A percentile compares a stretch with the other conserved stretches of the same genome.
phyloP scores from a whole-genome alignment of 176 grass and related monocot genomes.

The Carex kokanica region DNA sequence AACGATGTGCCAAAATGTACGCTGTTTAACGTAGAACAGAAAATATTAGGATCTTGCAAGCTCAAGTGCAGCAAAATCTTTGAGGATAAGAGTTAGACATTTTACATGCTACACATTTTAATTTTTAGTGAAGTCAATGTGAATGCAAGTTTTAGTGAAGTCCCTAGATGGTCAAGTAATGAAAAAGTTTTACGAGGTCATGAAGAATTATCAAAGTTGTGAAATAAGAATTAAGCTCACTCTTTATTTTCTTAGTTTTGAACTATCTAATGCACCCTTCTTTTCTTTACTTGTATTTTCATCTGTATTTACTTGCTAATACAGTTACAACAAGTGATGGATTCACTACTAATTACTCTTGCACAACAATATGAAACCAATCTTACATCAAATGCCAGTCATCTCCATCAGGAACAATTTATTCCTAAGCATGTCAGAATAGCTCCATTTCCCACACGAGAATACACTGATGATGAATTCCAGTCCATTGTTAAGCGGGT shows the following conservation, averaged over 20 bases:
- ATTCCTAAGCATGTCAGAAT: slow-evolving; percentile 38
- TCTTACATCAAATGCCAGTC: not conserved
- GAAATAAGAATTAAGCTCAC: not conserved
- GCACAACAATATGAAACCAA: slow-evolving; percentile 30
- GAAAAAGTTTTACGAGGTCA: not conserved
- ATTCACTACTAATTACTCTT: slow-evolving; percentile 44
- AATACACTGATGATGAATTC: slow-evolving; percentile 55
- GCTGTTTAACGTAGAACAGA: not conserved
- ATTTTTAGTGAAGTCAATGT: not conserved
- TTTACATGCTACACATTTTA: not conserved
- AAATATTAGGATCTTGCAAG: not conserved
- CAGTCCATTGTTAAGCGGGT: slow-evolving; percentile 47
- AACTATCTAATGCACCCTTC: not conserved
- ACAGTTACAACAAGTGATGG: slow-evolving; percentile 49
- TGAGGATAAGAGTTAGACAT: not conserved
- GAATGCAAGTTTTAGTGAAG: not conserved
- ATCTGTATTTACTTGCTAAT: slow-evolving; percentile 3
- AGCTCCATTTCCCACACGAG: slow-evolving; percentile 48
- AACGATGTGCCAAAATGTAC: slow-evolving; percentile 7
- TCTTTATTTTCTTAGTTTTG: not conserved
- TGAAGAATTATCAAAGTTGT: not conserved
- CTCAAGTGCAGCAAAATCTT: not conserved
- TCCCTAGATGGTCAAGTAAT: not conserved
- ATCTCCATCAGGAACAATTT: slow-evolving; percentile 16
- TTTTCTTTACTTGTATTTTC: slow-evolving; percentile 8